Evolutionary conservation across 148 eudicot species (phyloP).

Genomic region (Silene conica): DNA sequence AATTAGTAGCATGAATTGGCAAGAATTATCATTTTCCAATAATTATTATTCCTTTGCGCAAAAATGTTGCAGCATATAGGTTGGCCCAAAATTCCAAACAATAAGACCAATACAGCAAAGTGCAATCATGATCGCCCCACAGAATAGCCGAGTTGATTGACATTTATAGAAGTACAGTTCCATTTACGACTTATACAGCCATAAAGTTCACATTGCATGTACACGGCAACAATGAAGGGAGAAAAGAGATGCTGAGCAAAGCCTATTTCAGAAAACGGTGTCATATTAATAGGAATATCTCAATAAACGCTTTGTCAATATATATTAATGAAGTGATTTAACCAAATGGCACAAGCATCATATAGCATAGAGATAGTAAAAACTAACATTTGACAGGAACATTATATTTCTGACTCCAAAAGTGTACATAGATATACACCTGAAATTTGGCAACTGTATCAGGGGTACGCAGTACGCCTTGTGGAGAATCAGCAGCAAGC

Average conservation of each 20-base stretch:
- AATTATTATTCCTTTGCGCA: too few species aligned
- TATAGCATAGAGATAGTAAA: not conserved
- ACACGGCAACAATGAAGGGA: not conserved
- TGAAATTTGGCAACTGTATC: conserved; percentile 99
- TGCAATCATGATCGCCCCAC: conserved; percentile 1
- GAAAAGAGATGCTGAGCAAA: not conserved
- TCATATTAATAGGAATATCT: not conserved
- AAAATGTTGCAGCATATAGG: not conserved
- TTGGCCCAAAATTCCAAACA: not conserved
- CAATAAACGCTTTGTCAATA: not conserved
- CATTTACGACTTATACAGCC: not conserved
- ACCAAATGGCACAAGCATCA: not conserved
- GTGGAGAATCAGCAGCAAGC: conserved; percentile 99
- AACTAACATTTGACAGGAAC: not conserved
- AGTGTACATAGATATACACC: conserved; percentile 33
- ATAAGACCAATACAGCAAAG: not conserved
- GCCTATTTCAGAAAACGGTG: not conserved
- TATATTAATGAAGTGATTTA: not conserved
- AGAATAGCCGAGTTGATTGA: not conserved
- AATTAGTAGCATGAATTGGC: not conserved
- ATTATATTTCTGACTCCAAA: not conserved
- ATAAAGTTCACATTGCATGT: not conserved
- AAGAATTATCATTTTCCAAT: not conserved
- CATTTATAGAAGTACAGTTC: not conserved
- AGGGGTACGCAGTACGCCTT: conserved; percentile 93